phyloP scores from a whole-genome alignment of 2,329 filamentous ascomycete species.

The Aspergillus ibericus region DNA sequence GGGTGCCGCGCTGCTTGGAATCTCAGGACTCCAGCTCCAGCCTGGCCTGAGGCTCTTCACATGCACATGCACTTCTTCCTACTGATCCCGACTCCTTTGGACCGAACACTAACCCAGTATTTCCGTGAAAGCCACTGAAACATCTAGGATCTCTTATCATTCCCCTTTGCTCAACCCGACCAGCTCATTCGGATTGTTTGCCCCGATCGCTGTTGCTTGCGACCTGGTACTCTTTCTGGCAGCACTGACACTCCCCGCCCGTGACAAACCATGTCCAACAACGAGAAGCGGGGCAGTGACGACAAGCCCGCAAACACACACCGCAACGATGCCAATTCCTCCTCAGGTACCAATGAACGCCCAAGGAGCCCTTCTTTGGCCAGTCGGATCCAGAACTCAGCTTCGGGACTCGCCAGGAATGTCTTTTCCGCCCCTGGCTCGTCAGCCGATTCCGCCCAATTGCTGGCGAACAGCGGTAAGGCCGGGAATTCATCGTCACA shows the following conservation, averaged over 20 bases:
- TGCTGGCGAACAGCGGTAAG: slow-evolving; percentile 25
- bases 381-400: slow-evolving; percentile 35
- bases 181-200: not conserved
- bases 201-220: not conserved
- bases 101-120: slow-evolving; percentile 13
- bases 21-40: not conserved
- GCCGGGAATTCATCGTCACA: slow-evolving; percentile 17
- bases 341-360: slow-evolving; percentile 6
- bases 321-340: slow-evolving; percentile 7
- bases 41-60: slow-evolving; percentile 16
- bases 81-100: slow-evolving; percentile 14
- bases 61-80: slow-evolving; percentile 19
- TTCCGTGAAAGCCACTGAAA: not conserved
- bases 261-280: slow-evolving; percentile 16
- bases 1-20: not conserved
- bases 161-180: not conserved
- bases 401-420: slow-evolving; percentile 34
- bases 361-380: slow-evolving; percentile 26
- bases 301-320: slow-evolving; percentile 12
- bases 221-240: not conserved
- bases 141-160: not conserved
- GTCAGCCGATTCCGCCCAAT: slow-evolving; percentile 23
- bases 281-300: slow-evolving; percentile 24
- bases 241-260: slow-evolving; percentile 10
- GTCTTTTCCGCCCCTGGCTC: slow-evolving; percentile 28